These are phyloP conservation scores for Aspergillus pseudotamarii DNA, from an alignment of 2,329 filamentous ascomycete genomes.

Conservation along the genomic window DNA sequence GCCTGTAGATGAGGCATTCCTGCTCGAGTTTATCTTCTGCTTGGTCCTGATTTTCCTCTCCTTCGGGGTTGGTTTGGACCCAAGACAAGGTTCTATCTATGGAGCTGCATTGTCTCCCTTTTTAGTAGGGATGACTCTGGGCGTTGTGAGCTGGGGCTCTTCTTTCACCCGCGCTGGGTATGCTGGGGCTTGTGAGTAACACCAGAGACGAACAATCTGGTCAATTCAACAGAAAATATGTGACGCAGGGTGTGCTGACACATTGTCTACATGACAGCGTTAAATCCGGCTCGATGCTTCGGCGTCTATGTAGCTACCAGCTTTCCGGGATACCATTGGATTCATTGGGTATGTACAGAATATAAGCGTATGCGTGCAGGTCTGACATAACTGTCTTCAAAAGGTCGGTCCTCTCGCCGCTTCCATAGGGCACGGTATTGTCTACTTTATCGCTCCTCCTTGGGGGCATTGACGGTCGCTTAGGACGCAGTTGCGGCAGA, in stretches of 20 bases:
- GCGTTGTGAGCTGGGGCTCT: conserved; percentile 40
- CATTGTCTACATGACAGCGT: not conserved
- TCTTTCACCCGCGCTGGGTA: conserved; percentile 46
- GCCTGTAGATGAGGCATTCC: conserved; percentile 46
- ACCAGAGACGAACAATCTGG: not conserved
- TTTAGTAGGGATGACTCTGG: conserved; percentile 50
- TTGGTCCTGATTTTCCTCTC: conserved; percentile 53
- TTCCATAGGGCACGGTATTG: not conserved
- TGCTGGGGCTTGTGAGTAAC: conserved; percentile 39
- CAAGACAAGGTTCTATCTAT: conserved; percentile 53
- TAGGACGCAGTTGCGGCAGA: not conserved
- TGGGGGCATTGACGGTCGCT: not conserved
- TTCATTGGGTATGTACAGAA: conserved; percentile 36
- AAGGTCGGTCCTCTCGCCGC: not conserved
- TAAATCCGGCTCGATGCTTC: conserved; percentile 51
- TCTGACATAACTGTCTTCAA: not conserved
- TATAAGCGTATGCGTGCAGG: not conserved
- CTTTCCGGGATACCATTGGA: conserved; percentile 41
- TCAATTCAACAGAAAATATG: not conserved
- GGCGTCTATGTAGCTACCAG: conserved; percentile 46
- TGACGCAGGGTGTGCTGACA: not conserved
- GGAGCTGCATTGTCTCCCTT: conserved; percentile 54
- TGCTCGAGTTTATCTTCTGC: conserved; percentile 52
- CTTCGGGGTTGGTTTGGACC: conserved; percentile 58
- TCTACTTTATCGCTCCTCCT: not conserved